Evolutionary conservation across 2,329 filamentous ascomycete genomes (phyloP).

Genomic region (Cytospora chrysosperma): DNA sequence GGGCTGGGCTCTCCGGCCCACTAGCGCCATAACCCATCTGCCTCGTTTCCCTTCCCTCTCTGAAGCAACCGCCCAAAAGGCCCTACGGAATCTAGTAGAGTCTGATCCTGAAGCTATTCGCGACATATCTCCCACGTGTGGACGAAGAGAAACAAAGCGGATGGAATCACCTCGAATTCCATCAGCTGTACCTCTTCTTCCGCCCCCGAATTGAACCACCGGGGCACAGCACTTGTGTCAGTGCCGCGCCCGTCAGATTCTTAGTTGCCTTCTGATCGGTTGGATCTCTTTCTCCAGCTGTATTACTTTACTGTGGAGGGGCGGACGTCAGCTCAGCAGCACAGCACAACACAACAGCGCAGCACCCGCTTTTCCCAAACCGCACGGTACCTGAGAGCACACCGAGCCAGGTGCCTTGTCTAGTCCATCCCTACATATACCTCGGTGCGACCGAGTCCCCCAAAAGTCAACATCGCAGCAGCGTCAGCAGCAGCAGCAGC

Average conservation of each 20-base stretch:
- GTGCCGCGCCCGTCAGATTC: slow-evolving; percentile 33
- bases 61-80: background rate
- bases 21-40: background rate
- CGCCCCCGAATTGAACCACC: background rate
- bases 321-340: slow-evolving; percentile 1
- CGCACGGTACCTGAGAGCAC: slow-evolving; percentile 13
- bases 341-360: slow-evolving; percentile 8
- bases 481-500: background rate
- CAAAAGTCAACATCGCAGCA: slow-evolving; percentile 18
- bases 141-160: slow-evolving; percentile 18
- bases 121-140: background rate
- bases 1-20: background rate
- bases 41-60: background rate
- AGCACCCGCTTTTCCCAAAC: slow-evolving; percentile 10
- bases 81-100: slow-evolving; percentile 8
- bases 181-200: slow-evolving; percentile 1
- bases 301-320: slow-evolving; percentile 3
- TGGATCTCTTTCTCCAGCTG: slow-evolving; percentile 3
- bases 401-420: slow-evolving; percentile 15
- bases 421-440: slow-evolving; percentile 16
- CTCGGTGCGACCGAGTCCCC: slow-evolving; percentile 22
- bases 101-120: slow-evolving; percentile 21
- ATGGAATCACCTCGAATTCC: slow-evolving; percentile 13
- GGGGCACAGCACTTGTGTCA: slow-evolving; percentile 6
- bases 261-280: slow-evolving; percentile 30